Evolutionary conservation across 2,329 filamentous ascomycete species (phyloP).

Genomic region (Fusarium praegraminearum): DNA sequence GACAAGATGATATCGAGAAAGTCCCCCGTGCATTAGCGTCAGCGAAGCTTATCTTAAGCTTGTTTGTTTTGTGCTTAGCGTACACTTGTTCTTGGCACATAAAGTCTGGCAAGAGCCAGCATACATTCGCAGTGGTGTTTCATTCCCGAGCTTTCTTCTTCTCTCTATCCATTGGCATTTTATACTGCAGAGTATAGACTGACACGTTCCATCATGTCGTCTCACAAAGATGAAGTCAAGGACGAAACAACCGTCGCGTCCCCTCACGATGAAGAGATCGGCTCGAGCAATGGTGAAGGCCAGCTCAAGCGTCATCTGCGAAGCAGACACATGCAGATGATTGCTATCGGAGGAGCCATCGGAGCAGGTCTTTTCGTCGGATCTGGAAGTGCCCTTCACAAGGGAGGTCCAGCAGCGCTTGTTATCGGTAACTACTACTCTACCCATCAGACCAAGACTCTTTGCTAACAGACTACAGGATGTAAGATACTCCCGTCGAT

Average conservation of each 20-base stretch:
- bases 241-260: constrained; percentile 22
- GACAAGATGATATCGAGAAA: constrained; percentile 25
- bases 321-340: constrained; percentile 93
- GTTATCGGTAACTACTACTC: constrained; percentile 69
- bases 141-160: not conserved
- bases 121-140: too few species aligned
- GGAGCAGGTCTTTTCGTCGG: constrained; percentile 89
- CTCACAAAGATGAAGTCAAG: constrained; percentile 30
- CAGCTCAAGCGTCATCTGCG: constrained; percentile 72
- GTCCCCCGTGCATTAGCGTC: constrained; percentile 16
- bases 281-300: constrained; percentile 21
- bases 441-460: too few species aligned
- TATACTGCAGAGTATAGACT: not conserved
- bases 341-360: constrained; percentile 76
- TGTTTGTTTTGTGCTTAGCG: constrained; percentile 20
- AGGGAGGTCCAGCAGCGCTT: constrained; percentile 81
- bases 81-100: constrained; percentile 6
- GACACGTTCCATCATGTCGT: constrained; percentile 16
- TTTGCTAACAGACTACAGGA: constrained; percentile 11
- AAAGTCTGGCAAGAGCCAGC: constrained; percentile 4
- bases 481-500: constrained; percentile 4
- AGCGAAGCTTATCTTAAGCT: constrained; percentile 33
- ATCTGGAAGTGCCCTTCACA: constrained; percentile 76
- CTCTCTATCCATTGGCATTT: not conserved
- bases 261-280: constrained; percentile 33